phyloP scores from a whole-genome alignment of 1,139 yeast genomes.

The Candida pseudoviswanathii region DNA sequence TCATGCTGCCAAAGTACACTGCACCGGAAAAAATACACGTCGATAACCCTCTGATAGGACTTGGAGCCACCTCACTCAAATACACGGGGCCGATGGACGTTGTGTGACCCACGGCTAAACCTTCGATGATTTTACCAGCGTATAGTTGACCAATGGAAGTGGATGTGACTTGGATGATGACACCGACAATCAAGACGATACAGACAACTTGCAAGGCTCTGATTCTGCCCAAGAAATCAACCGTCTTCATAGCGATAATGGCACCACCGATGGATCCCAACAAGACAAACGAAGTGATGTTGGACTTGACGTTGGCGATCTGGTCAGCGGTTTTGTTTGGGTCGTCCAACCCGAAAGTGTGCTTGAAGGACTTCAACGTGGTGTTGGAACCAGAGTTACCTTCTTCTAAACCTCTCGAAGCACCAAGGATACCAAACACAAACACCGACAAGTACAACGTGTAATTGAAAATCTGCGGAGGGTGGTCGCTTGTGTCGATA shows the following conservation, averaged over 20 bases:
- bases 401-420: conserved; percentile 65
- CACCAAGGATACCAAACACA: conserved; percentile 59
- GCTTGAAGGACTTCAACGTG: conserved; percentile 33
- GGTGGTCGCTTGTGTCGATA: conserved; percentile 36
- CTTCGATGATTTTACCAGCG: conserved; percentile 58
- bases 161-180: conserved; percentile 51
- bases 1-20: conserved; percentile 55
- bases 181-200: conserved; percentile 48
- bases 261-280: conserved; percentile 63
- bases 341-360: conserved; percentile 50
- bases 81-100: conserved; percentile 56
- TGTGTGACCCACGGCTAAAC: conserved; percentile 59
- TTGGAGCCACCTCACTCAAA: conserved; percentile 55
- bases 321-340: conserved; percentile 32
- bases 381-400: conserved; percentile 31
- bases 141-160: conserved; percentile 48
- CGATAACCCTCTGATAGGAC: conserved; percentile 53
- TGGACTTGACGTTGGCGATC: conserved; percentile 53
- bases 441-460: conserved; percentile 49
- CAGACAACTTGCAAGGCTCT: conserved; percentile 51
- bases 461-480: conserved; percentile 51
- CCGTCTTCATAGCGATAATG: conserved; percentile 43
- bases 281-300: conserved; percentile 64
- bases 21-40: conserved; percentile 56
- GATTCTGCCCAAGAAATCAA: conserved; percentile 58